Conservation (phyloP, 2,329 filamentous ascomycete species). For the Orbilia ellipsospora region DNA sequence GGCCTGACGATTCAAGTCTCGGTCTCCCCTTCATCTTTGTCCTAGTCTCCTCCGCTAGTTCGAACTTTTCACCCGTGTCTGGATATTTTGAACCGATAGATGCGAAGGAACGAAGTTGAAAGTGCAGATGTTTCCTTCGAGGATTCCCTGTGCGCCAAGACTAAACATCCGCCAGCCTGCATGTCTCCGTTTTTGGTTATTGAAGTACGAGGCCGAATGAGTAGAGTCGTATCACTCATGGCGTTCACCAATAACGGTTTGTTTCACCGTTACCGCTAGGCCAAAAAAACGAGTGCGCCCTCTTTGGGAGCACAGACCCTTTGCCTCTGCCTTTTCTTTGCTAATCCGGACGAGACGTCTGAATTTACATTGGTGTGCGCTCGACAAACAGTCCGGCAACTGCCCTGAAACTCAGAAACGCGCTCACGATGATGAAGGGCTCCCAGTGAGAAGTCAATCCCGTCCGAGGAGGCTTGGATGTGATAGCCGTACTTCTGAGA, state of each 20-base stretch:
- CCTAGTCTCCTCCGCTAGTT: slow-evolving; percentile 1
- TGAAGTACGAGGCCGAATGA: slow-evolving; percentile 43
- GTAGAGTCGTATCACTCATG: slow-evolving; percentile 1
- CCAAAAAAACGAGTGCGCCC: slow-evolving; percentile 15
- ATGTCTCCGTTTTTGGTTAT: slow-evolving; percentile 53
- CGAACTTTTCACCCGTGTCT: slow-evolving; percentile 36
- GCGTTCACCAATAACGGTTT: slow-evolving; percentile 50
- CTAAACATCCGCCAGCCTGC: slow-evolving; percentile 38
- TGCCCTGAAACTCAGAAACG: slow-evolving; percentile 45
- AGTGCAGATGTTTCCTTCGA: slow-evolving; percentile 39
- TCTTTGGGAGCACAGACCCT: slow-evolving; percentile 40
- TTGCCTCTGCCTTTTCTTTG: slow-evolving; percentile 11
- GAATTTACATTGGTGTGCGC: slow-evolving; percentile 14
- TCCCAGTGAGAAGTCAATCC: slow-evolving; percentile 13
- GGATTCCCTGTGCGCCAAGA: slow-evolving; percentile 37
- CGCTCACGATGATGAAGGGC: background rate
- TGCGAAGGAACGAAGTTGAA: background rate
- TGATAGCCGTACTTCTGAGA: slow-evolving; percentile 51
- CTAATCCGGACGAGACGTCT: background rate
- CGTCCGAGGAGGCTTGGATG: slow-evolving; percentile 42
- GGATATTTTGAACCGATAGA: slow-evolving; percentile 17
- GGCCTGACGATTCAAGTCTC: too few relatives aligned
- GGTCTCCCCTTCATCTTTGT: slow-evolving; percentile 26
- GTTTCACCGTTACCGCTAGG: slow-evolving; percentile 52
- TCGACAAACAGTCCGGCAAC: slow-evolving; percentile 33